Evolutionary conservation across 2,329 filamentous ascomycete genomes (phyloP).

Genomic region (Xylaria digitata): DNA sequence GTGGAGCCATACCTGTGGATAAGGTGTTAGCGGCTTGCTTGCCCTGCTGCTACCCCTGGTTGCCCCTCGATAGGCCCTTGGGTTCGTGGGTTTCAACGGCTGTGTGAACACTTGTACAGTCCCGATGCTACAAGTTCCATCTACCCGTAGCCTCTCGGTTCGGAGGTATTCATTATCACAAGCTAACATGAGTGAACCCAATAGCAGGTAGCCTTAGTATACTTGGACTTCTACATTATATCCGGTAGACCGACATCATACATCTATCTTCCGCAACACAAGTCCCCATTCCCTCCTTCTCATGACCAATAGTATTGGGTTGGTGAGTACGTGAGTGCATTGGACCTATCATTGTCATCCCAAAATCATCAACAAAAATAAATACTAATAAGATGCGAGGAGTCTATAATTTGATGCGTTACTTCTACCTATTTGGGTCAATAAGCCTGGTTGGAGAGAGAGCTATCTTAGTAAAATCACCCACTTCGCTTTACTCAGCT

Average conservation of each 20-base stretch:
- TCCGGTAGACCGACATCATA: slow-evolving; percentile 17
- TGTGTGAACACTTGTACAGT: too few species aligned
- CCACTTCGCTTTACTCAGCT: slow-evolving; percentile 36
- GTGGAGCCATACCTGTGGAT: slow-evolving; percentile 34
- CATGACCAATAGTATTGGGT: background rate
- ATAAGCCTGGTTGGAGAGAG: slow-evolving; percentile 19
- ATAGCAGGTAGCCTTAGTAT: background rate
- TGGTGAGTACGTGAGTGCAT: background rate
- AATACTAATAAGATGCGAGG: background rate
- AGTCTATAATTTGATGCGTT: slow-evolving; percentile 26
- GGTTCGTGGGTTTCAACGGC: background rate
- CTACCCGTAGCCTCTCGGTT: slow-evolving; percentile 32
- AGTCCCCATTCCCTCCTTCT: background rate
- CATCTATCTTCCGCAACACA: background rate
- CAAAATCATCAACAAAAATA: background rate
- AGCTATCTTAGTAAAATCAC: slow-evolving; percentile 32
- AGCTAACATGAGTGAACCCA: slow-evolving; percentile 25
- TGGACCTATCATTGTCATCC: background rate
- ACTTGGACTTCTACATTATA: background rate
- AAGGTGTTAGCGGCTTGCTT: slow-evolving; percentile 37
- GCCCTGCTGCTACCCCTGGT: slow-evolving; percentile 29
- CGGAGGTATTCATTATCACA: slow-evolving; percentile 24
- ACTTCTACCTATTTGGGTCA: slow-evolving; percentile 12
- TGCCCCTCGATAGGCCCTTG: background rate
- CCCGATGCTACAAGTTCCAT: slow-evolving; percentile 24